Evolutionary conservation across 495 filamentous ascomycete species (phyloP), one percentile per base, ranked within the genome.

Genomic region (Penicillium chermesinum): DNA sequence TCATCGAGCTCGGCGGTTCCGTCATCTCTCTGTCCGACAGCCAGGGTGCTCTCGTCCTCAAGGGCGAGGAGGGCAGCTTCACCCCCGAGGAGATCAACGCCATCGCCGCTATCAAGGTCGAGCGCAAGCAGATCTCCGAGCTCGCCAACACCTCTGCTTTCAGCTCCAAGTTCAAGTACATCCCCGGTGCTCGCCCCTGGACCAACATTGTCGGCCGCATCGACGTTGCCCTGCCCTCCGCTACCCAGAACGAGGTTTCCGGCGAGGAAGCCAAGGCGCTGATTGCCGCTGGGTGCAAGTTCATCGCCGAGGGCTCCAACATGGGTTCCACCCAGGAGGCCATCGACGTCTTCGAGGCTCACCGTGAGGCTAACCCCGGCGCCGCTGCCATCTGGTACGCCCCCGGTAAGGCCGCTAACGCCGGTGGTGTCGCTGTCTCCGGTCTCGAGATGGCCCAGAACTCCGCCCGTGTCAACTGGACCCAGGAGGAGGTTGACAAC

Each of bases 381-480:
- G 72, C 64, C 19, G 65, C 76, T 9, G 83, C 87, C 55, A 86
- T 95, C 65, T 98, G 93, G 93, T 98, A 97, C 69, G 93, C 84
- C 12, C 93, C 91, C 46, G 91, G 90, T 62, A 81, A 73, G 80
- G 93, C 93, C 40, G 89, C 93, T 73, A 98, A 98, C 78, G 88
- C 88, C 48, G 93, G 93, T 70, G 93, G 93, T 77, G 93, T 97
- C 46, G 93, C 93, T 34, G 93, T 98, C 14, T 96, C 90, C 17
- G 93, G 93, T 55, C 85, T 98, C 34, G 93, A 98, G 79, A 98
- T 98, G 93, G 91, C 91, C 19, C 93, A 98, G 83, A 98, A 98
- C 79, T 89, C 84, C 48, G 74, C 82, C 63, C 85, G 91, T 27
- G 74, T 95, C 48, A 76, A 66, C 57, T 98, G 93, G 93, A 87